phyloP scores from a whole-genome alignment of 2,329 filamentous ascomycete genomes.

The Mariannaea elegans region DNA sequence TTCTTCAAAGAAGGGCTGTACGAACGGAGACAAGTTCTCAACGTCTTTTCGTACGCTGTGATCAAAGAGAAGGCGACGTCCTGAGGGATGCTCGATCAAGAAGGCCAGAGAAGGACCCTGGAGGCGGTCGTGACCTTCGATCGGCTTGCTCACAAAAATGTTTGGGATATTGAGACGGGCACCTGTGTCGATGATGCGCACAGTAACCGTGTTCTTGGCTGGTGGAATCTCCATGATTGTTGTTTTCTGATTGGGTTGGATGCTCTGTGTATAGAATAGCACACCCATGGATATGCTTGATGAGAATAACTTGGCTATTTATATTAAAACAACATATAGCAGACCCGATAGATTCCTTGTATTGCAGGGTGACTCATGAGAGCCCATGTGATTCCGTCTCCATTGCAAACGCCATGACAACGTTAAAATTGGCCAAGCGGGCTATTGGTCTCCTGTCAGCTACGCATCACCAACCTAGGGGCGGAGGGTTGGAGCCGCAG shows the following conservation, averaged over 20 bases:
- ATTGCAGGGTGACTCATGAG: neutral
- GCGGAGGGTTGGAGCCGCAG: neutral
- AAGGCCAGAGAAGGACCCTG: constrained; percentile 6
- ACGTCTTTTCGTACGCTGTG: constrained; percentile 1
- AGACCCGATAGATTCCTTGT: too few species aligned
- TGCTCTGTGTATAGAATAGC: neutral
- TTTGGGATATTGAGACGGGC: neutral
- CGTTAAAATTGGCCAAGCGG: too few species aligned
- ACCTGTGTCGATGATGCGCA: constrained; percentile 1
- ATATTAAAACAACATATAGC: too few species aligned
- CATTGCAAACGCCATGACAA: neutral
- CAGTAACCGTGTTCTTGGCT: neutral
- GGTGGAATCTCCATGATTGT: neutral
- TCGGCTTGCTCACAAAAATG: neutral
- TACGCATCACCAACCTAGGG: neutral
- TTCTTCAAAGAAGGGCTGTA: neutral
- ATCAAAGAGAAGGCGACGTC: constrained; percentile 3
- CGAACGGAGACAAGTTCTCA: neutral
- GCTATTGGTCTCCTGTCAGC: neutral
- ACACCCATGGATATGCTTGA: neutral
- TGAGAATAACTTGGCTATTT: neutral
- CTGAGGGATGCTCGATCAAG: constrained; percentile 1
- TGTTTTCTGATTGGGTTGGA: too few species aligned
- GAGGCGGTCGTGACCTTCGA: neutral
- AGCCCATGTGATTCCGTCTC: neutral